phyloP scores from a whole-genome alignment of 352 stramenopile species.

The Globisporangium parvum region DNA sequence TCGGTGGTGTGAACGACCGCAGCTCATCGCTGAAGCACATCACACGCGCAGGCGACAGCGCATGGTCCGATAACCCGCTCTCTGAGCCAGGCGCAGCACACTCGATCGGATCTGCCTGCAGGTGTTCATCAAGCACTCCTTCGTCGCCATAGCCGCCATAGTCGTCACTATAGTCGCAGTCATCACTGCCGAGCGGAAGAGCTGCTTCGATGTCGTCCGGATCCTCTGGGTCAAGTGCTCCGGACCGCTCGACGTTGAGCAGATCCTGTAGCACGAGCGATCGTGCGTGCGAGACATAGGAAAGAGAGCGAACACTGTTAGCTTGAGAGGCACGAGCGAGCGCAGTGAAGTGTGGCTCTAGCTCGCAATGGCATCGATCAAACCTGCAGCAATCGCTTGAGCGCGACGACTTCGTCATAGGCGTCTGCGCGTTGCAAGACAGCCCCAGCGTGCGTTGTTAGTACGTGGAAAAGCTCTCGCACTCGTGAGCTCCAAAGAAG shows the following conservation, averaged over 20 bases:
- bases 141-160: neutral
- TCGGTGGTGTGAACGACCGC: conserved; percentile 6
- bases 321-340: neutral
- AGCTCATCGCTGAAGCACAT: conserved; percentile 18
- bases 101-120: neutral
- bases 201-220: neutral
- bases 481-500: too few species aligned
- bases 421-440: conserved; percentile 20
- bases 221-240: neutral
- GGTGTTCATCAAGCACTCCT: neutral
- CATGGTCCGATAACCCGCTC: neutral
- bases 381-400: conserved; percentile 52
- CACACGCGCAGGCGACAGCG: neutral
- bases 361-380: neutral
- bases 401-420: conserved; percentile 46
- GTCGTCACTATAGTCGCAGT: neutral
- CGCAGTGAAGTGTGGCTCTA: too few species aligned
- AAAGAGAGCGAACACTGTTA: too few species aligned
- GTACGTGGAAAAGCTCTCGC: too few species aligned
- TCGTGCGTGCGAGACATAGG: neutral
- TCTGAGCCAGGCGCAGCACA: neutral
- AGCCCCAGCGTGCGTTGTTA: too few species aligned
- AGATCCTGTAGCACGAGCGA: neutral
- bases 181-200: neutral
- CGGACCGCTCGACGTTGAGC: conserved; percentile 3